Conservation (phyloP, 2,329 filamentous ascomycete genomes). For the Penicillium concentricum region DNA sequence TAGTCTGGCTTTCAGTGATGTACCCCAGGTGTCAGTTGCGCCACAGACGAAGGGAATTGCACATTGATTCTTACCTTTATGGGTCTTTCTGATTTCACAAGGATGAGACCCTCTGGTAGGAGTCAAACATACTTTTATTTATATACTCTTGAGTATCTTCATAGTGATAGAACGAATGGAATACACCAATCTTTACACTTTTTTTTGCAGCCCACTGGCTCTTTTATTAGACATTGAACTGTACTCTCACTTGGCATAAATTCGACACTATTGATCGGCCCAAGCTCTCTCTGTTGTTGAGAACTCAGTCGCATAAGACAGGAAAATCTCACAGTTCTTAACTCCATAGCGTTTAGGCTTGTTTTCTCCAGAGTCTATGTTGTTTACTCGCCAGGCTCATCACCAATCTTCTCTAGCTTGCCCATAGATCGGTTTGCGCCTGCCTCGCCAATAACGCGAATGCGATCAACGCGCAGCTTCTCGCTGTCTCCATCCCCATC, state of each 20-base stretch:
- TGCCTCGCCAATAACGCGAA: constrained; percentile 75
- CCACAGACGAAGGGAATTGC: constrained; percentile 80
- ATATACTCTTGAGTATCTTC: background rate
- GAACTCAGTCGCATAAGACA: background rate
- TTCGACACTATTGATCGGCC: background rate
- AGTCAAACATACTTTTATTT: constrained; percentile 53
- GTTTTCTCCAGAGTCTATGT: constrained; percentile 17
- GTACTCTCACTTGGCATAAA: background rate
- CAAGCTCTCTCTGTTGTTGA: background rate
- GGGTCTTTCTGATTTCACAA: constrained; percentile 44
- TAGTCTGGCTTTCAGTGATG: constrained; percentile 43
- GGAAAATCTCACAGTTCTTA: background rate
- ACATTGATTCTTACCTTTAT: constrained; percentile 58
- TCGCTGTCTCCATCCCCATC: constrained; percentile 81
- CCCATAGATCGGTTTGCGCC: constrained; percentile 92
- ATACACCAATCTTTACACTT: background rate
- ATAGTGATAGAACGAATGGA: background rate
- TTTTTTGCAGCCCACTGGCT: background rate
- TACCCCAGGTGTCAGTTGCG: constrained; percentile 72
- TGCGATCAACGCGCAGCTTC: constrained; percentile 68
- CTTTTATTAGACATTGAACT: background rate
- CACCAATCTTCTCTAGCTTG: constrained; percentile 90
- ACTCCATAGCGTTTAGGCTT: constrained; percentile 23
- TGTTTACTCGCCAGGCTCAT: constrained; percentile 63
- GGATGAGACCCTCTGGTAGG: constrained; percentile 50